Percentiles rank a stretch among this genome's conserved stretches.
These are phyloP conservation scores for Trypanosoma melophagium DNA, from an alignment of 208 protist genomes.

Conservation along the genomic window DNA sequence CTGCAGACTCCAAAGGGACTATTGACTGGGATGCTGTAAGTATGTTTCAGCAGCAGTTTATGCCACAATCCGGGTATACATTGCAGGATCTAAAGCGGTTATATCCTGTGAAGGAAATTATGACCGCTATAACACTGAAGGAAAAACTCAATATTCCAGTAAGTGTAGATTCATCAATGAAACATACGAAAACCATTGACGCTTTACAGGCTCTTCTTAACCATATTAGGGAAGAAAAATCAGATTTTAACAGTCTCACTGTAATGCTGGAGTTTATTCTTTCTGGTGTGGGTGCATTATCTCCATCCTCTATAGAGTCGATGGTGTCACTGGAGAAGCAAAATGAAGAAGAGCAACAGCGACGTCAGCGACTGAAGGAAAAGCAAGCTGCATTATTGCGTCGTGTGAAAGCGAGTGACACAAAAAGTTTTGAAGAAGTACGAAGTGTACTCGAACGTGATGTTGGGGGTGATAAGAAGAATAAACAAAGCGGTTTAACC, in stretches of 20 bases:
- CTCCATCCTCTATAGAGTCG: slow-evolving; percentile 13
- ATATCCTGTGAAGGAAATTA: slow-evolving; percentile 44
- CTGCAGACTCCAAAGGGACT: background rate
- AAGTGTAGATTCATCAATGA: background rate
- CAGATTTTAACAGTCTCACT: slow-evolving; percentile 50
- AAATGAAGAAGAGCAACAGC: slow-evolving; percentile 29
- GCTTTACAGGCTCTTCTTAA: slow-evolving; percentile 51
- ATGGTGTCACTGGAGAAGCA: slow-evolving; percentile 22
- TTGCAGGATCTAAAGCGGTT: slow-evolving; percentile 29
- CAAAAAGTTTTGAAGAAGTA: slow-evolving; percentile 24
- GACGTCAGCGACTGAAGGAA: slow-evolving; percentile 56
- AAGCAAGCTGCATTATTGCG: slow-evolving; percentile 62
- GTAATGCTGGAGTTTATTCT: slow-evolving; percentile 63
- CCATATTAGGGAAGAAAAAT: slow-evolving; percentile 30
- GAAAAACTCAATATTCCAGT: slow-evolving; percentile 45
- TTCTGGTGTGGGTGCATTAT: slow-evolving; percentile 24
- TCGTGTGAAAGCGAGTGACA: slow-evolving; percentile 46
- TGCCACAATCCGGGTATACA: slow-evolving; percentile 27
- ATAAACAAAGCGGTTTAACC: background rate
- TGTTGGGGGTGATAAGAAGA: background rate
- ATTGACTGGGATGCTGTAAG: slow-evolving; percentile 27
- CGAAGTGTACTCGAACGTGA: background rate
- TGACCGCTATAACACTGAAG: slow-evolving; percentile 34
- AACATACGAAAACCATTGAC: slow-evolving; percentile 8
- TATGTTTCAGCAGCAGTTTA: slow-evolving; percentile 11